Evolutionary conservation across 495 filamentous ascomycete genomes (phyloP), one percentile per base, ranked within the genome.

Genomic region (Neurospora sp.): DNA sequence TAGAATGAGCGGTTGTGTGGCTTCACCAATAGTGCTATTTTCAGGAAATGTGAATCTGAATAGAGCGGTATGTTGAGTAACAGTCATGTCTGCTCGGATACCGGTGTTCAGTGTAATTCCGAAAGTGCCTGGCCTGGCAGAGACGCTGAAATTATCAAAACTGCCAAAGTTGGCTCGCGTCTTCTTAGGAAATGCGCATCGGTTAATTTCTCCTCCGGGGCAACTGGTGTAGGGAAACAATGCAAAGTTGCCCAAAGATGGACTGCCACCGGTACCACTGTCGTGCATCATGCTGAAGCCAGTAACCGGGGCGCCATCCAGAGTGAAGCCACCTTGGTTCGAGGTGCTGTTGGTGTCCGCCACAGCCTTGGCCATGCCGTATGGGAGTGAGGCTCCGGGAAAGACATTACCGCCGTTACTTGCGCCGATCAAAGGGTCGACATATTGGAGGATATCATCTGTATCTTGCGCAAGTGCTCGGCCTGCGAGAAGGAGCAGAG

Each of bases 301-400:
- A 2, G 86, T 88, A 69, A 93, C 87, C 5, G 82, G 79, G 3
- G 80, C 79, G 3, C 86, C 87, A 73, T 93, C 91, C 22, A 87
- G 85, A 3, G 91, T 88, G 76, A 93, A 94, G 4, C 92, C 92
- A 14, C 90, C 91, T 77, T 92, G 90, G 59, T 91, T 91, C 73
- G 82, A 84, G 71, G 88, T 87, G 40, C 86, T 87, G 41, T 83
- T 82, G 6, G 89, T 90, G 77, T 94, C 92, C 61, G 92, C 89
- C 1, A 92, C 90, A 14, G 92, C 91, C 79, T 94, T 94, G 68
- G 89, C 91, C 88, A 94, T 92, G 68, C 91, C 84, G 79, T 91
- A 94, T 0, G 91, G 91, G 69, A 93, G 76, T 3, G 90, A 91
- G 11, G 91, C 91, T 3, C 92, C 92, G 1, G 91, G 84, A 71